Percentiles rank a stretch among this genome's conserved stretches.
phyloP scores from a whole-genome alignment of 2,329 filamentous ascomycete species.

The Dactylellina drechsleri region DNA sequence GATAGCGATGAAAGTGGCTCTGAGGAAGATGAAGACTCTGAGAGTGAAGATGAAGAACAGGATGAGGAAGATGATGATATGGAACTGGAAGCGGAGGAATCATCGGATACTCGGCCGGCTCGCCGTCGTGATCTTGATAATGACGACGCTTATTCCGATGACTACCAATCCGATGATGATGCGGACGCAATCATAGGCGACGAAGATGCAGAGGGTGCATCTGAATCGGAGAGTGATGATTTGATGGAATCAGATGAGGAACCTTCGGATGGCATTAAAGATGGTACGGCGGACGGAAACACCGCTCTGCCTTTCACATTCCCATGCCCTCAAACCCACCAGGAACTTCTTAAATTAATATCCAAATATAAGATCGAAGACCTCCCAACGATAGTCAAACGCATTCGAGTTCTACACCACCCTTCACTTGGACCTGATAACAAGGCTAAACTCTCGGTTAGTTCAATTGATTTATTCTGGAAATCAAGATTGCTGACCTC shows the following conservation, averaged over 20 bases:
- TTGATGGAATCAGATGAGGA: conserved; percentile 68
- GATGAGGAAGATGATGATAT: conserved; percentile 61
- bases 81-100: conserved; percentile 66
- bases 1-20: conserved; percentile 32
- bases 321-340: conserved; percentile 80
- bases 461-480: not conserved
- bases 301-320: conserved; percentile 82
- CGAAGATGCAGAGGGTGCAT: conserved; percentile 66
- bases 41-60: conserved; percentile 68
- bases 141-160: conserved; percentile 68
- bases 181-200: conserved; percentile 64
- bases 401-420: conserved; percentile 91
- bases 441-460: conserved; percentile 78
- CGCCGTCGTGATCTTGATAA: conserved; percentile 68
- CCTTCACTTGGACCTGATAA: conserved; percentile 85
- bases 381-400: conserved; percentile 81
- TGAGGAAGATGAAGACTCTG: conserved; percentile 58
- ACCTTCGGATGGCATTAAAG: conserved; percentile 66
- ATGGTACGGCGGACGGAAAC: conserved; percentile 63
- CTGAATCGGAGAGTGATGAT: conserved; percentile 78
- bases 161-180: conserved; percentile 63
- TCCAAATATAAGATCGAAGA: conserved; percentile 72
- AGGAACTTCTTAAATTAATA: conserved; percentile 75
- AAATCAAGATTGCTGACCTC: conserved; percentile 54
- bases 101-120: conserved; percentile 61